Evolutionary conservation across 139 green algal genomes (phyloP), one percentile per base, ranked within the genome.

Genomic region (Chlamydomonas sp.): DNA sequence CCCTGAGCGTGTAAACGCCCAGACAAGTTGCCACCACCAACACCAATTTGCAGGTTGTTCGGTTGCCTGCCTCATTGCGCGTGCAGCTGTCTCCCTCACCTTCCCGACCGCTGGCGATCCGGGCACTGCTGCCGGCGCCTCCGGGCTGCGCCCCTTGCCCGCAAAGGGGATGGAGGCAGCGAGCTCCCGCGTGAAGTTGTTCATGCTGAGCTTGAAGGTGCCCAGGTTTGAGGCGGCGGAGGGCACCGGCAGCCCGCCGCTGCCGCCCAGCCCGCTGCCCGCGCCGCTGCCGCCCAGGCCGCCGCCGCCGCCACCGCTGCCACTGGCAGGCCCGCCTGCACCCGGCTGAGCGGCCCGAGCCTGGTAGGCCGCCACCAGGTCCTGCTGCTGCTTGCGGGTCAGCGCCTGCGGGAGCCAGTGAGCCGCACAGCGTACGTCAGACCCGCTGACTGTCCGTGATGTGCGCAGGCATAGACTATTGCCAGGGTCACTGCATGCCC

Each of bases 151-250:
- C 4, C 66, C 4, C 57, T 74, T 80, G 75, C 63, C 77, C 1
- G 76, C 76, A 57, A 89, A 84, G 58, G 76, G 66, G 57, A 89
- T 83, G 49, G 84, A 84, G 4, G 84, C 73, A 2, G 90, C 90
- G 20, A 93, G 90, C 79, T 93, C 90, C 18, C 87, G 73, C 58
- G 90, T 93, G 76, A 93, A 91, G 18, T 80, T 89, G 64, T 93
- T 93, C 18, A 93, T 79, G n/a, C 73, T 88, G 8, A 88, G 18
- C 62, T 91, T 93, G 64, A 93, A 85, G 6, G 77, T 90, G 15
- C 73, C 83, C 31, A 93, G 66, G 63, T 91, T 93, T 81, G 83
- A 86, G n/a, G 79, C 84, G 18, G 78, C 84, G 1, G 75, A 71
- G 1, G 57, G 49, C 57, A 2, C 5, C 74, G 49, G 17, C 58